Percentiles rank a stretch among this genome's conserved stretches.
These are phyloP conservation scores for Exophiala bonariae DNA, from an alignment of 2,329 filamentous ascomycete genomes.

Conservation along the genomic window DNA sequence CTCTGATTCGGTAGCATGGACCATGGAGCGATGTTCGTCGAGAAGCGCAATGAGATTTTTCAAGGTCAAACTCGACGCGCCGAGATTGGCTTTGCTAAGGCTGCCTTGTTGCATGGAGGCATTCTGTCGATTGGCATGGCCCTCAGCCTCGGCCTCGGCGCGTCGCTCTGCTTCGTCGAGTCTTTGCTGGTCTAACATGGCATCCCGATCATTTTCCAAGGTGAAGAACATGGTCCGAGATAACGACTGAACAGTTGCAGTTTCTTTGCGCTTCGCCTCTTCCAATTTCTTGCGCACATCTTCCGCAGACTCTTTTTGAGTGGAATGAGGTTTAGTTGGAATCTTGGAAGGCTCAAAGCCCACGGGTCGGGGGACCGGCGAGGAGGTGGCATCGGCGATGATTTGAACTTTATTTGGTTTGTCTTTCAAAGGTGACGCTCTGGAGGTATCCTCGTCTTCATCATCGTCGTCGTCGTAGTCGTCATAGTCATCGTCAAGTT, in stretches of 20 bases:
- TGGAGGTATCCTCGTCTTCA: constrained; percentile 53
- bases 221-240: constrained; percentile 96
- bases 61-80: constrained; percentile 90
- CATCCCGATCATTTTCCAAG: constrained; percentile 88
- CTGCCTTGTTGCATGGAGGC: constrained; percentile 76
- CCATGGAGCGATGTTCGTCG: constrained; percentile 85
- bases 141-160: constrained; percentile 91
- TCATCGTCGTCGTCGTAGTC: constrained; percentile 73
- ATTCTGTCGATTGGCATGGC: constrained; percentile 44
- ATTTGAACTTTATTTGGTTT: constrained; percentile 40
- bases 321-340: constrained; percentile 60
- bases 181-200: constrained; percentile 96
- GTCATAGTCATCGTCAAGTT: constrained; percentile 77
- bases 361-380: constrained; percentile 51
- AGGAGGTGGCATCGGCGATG: constrained; percentile 41
- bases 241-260: constrained; percentile 83
- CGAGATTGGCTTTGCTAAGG: constrained; percentile 88
- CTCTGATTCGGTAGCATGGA: constrained; percentile 89
- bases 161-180: constrained; percentile 95
- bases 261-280: constrained; percentile 85
- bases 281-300: constrained; percentile 92
- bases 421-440: constrained; percentile 50
- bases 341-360: constrained; percentile 44
- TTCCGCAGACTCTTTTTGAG: constrained; percentile 69
- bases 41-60: constrained; percentile 97